Evolutionary conservation across 1,284 basidiomycete genomes (phyloP), one percentile per base, ranked within the genome.

Genomic region (Sphagnurus paluster): DNA sequence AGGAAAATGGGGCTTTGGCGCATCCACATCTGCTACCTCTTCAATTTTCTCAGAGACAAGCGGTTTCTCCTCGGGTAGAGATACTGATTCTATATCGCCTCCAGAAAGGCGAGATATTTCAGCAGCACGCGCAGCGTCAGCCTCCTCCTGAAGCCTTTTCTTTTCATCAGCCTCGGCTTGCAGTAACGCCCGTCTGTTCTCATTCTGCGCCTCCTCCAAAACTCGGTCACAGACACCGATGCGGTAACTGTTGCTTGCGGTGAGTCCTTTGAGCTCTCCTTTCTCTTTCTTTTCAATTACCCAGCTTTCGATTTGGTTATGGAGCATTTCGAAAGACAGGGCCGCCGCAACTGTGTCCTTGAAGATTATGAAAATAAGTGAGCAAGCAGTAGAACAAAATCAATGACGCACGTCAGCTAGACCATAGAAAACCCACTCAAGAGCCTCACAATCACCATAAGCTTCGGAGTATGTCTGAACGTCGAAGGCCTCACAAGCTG

Each of bases 341-440:
- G 46, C 46, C n/a, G 40, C 46, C 20, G 46, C 46, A 16, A 42
- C 46, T 13, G 46, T 48, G 19, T 48, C 42, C n/a, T n/a, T n/a
- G n/a, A n/a, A n/a, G n/a, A n/a, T n/a, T n/a, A n/a, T n/a, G n/a
- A n/a, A n/a, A n/a, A 26, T 28, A 5, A 28, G 11, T 16, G 5
- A 3, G 28, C 5, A 4, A 35, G 16, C 10, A n/a, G 13, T 4
- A 35, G 14, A 14, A 4, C 16, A 14, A 9, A 2, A 21, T 21
- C 8, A 2, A 4, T 5, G 4, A 34, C 33, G 20, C 8, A 48
- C 46, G 19, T 48, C 41, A 13, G 46, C 46, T n/a, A 48, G 14
- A 9, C 46, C 41, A 29, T 48, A 48, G 20, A 42, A 48, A 14
- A 48, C 46, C 46, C 26, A 32, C n/a, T 48, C 36, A 6, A 42